Evolutionary conservation across 2,329 filamentous ascomycete genomes (phyloP).

Genomic region (Colletotrichum gigasporum): DNA sequence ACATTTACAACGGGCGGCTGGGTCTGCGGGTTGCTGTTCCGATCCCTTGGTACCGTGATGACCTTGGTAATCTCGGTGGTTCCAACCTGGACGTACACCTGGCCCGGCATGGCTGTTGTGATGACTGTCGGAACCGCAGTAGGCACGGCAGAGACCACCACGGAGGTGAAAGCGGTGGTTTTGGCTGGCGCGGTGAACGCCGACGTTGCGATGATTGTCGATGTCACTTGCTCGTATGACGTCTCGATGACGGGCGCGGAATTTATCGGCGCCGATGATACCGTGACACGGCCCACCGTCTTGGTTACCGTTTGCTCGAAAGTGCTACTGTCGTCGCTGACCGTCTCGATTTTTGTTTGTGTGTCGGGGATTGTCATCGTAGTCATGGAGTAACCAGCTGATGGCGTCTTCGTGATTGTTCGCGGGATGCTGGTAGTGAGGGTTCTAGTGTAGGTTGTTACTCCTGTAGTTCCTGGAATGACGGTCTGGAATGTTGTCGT

Average conservation of each 20-base stretch:
- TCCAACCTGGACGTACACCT: conserved; percentile 31
- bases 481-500: background rate
- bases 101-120: background rate
- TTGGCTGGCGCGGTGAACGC: background rate
- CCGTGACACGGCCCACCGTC: background rate
- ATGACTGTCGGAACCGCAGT: background rate
- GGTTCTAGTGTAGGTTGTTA: background rate
- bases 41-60: conserved; percentile 27
- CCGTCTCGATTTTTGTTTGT: background rate
- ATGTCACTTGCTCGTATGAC: background rate
- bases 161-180: conserved; percentile 10
- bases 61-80: conserved; percentile 34
- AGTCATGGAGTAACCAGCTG: background rate
- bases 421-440: background rate
- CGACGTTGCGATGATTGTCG: background rate
- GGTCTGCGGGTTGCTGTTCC: background rate
- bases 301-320: background rate
- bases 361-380: conserved; percentile 1
- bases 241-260: background rate
- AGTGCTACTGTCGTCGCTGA: background rate
- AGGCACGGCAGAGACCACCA: conserved; percentile 5
- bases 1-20: conserved; percentile 34
- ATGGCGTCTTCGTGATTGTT: background rate
- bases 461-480: background rate
- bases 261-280: background rate